Evolutionary conservation across 805 yeast genomes (phyloP).

Genomic region (Clavispora santaluciae): DNA sequence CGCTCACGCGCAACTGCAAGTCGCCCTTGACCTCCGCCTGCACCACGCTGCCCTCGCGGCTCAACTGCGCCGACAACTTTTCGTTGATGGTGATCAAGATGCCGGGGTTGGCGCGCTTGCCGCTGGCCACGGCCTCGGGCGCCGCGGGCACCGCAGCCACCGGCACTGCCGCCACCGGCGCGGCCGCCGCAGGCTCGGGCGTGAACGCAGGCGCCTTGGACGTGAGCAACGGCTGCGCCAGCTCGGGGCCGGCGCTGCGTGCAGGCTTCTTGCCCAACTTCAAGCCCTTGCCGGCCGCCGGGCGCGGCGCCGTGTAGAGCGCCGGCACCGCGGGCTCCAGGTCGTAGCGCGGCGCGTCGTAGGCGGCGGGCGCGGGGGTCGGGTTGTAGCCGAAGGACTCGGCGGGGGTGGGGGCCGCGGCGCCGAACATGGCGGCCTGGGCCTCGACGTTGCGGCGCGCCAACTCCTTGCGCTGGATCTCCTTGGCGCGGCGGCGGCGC

Average conservation of each 20-base stretch:
- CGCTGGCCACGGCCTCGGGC: slow-evolving; percentile 18
- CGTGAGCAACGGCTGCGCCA: slow-evolving; percentile 19
- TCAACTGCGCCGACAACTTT: slow-evolving; percentile 67
- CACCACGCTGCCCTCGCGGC: slow-evolving; percentile 73
- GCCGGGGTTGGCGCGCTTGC: slow-evolving; percentile 58
- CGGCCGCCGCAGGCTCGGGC: slow-evolving; percentile 3
- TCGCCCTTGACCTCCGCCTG: slow-evolving; percentile 86
- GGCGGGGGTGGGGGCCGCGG: slow-evolving; percentile 1
- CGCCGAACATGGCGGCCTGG: slow-evolving; percentile 12
- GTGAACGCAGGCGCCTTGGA: slow-evolving; percentile 14
- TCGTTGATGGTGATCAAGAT: slow-evolving; percentile 75
- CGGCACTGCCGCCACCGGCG: slow-evolving; percentile 15
- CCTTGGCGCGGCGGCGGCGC: slow-evolving; percentile 91
- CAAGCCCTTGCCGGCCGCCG: slow-evolving; percentile 59
- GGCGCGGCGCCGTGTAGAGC: slow-evolving; percentile 4
- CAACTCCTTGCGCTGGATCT: slow-evolving; percentile 75
- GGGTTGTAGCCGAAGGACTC: slow-evolving; percentile 11
- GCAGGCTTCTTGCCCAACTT: slow-evolving; percentile 63
- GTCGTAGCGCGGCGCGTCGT: slow-evolving; percentile 4
- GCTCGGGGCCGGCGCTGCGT: slow-evolving; percentile 26
- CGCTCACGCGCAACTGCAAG: slow-evolving; percentile 79
- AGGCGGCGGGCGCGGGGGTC: slow-evolving; percentile 12
- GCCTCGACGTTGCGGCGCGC: slow-evolving; percentile 57
- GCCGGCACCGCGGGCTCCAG: slow-evolving; percentile 28
- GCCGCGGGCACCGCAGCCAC: slow-evolving; percentile 19